These are phyloP conservation scores for Phytopythium sindhum DNA, from an alignment of 352 stramenopile species.

Conservation along the genomic window DNA sequence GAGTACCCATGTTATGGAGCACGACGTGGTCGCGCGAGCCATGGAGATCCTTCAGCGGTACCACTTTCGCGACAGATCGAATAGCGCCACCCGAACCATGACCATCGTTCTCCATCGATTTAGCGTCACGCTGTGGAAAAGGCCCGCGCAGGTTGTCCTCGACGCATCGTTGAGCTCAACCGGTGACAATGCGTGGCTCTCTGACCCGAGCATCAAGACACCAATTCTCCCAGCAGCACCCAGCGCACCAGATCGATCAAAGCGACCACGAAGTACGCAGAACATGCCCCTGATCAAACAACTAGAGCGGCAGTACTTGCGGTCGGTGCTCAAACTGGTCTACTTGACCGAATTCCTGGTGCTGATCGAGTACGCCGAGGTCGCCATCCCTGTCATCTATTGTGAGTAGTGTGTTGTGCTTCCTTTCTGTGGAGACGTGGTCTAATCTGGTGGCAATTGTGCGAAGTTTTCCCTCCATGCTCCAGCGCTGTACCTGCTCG, in stretches of 20 bases:
- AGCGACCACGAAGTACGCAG: background rate
- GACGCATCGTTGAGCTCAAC: background rate
- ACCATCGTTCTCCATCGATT: background rate
- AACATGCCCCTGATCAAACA: background rate
- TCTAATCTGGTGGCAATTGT: background rate
- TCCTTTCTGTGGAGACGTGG: background rate
- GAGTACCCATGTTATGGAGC: background rate
- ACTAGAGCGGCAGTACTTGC: constrained; percentile 14
- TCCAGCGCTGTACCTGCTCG: constrained; percentile 18
- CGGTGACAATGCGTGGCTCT: background rate
- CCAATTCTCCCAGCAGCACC: no score
- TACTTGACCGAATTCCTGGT: constrained; percentile 28
- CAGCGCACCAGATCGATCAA: background rate
- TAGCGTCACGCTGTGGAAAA: background rate
- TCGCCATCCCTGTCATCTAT: constrained; percentile 14
- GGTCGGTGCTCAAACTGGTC: constrained; percentile 22
- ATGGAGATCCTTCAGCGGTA: background rate
- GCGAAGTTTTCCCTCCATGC: background rate
- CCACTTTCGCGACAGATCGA: background rate
- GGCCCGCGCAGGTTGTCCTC: background rate
- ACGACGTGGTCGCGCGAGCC: background rate
- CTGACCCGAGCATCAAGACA: background rate
- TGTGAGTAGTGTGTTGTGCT: background rate
- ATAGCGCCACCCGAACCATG: background rate
- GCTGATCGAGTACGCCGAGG: constrained; percentile 28